phyloP scores from a whole-genome alignment of 352 stramenopile species.

The Globisporangium solare region DNA sequence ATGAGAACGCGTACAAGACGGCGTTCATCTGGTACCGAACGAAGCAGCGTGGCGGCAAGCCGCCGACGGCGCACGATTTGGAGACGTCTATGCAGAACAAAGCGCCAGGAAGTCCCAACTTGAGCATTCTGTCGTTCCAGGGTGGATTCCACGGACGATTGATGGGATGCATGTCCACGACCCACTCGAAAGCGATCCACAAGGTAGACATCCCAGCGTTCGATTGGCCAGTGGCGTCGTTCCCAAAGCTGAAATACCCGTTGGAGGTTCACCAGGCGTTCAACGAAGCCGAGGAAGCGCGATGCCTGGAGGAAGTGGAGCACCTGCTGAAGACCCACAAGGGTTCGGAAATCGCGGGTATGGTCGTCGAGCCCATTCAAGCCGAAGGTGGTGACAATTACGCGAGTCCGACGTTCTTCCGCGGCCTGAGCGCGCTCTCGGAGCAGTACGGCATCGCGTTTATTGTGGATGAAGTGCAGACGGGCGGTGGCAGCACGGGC shows the following conservation, averaged over 20 bases:
- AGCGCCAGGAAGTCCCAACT: slow-evolving; percentile 55
- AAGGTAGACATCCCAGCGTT: slow-evolving; percentile 84
- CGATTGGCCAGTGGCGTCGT: slow-evolving; percentile 77
- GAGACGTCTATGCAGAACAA: slow-evolving; percentile 71
- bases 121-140: slow-evolving; percentile 82
- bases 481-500: slow-evolving; percentile 71
- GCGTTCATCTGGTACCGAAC: slow-evolving; percentile 88
- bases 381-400: slow-evolving; percentile 79
- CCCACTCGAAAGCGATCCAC: slow-evolving; percentile 83
- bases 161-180: slow-evolving; percentile 76
- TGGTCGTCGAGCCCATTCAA: slow-evolving; percentile 82
- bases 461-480: slow-evolving; percentile 86
- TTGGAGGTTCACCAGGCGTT: slow-evolving; percentile 46
- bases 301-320: slow-evolving; percentile 66
- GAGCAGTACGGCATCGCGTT: slow-evolving; percentile 62
- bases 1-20: slow-evolving; percentile 85
- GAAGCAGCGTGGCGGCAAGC: slow-evolving; percentile 49
- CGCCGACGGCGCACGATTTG: slow-evolving; percentile 56
- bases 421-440: slow-evolving; percentile 45
- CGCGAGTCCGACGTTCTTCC: slow-evolving; percentile 71
- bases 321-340: slow-evolving; percentile 32
- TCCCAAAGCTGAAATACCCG: slow-evolving; percentile 68
- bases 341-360: slow-evolving; percentile 54
- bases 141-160: slow-evolving; percentile 78
- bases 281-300: slow-evolving; percentile 65